phyloP scores from a whole-genome alignment of 371 early-diverging fungal species.

The Lichtheimia ornata region DNA sequence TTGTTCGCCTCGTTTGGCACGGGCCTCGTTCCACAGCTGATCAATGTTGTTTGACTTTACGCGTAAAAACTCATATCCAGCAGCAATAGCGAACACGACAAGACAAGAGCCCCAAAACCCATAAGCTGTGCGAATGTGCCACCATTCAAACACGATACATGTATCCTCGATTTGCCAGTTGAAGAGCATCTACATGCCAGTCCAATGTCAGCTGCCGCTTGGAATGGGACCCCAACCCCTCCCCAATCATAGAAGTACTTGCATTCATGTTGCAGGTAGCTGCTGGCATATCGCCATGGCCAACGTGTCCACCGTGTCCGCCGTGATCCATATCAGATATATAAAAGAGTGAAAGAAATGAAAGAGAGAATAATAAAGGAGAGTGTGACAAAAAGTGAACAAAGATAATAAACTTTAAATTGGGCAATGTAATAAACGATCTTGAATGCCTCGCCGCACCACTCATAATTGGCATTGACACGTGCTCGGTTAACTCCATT shows the following conservation, averaged over 20 bases:
- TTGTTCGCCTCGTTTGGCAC: too few relatives aligned
- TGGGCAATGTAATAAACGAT: too few relatives aligned
- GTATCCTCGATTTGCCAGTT: conserved; percentile 79
- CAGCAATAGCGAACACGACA: conserved; percentile 58
- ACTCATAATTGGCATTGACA: too few relatives aligned
- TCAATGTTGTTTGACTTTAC: conserved; percentile 56
- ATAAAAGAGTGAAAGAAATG: not conserved
- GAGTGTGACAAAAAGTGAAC: not conserved
- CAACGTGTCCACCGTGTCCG: not conserved
- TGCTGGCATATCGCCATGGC: conserved; percentile 13
- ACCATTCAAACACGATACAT: conserved; percentile 76
- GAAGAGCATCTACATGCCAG: conserved; percentile 66
- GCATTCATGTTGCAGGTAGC: conserved; percentile 34
- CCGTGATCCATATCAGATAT: conserved; percentile 3
- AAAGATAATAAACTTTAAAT: too few relatives aligned
- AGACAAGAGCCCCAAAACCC: conserved; percentile 61
- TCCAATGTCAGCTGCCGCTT: too few relatives aligned
- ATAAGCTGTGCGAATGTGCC: conserved; percentile 62
- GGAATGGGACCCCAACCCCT: too few relatives aligned
- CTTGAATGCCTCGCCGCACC: too few relatives aligned
- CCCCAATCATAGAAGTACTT: conserved; percentile 1
- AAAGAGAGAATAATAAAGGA: not conserved
- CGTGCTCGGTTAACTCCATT: too few relatives aligned
- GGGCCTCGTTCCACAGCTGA: conserved; percentile 23
- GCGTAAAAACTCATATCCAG: conserved; percentile 65